These are phyloP conservation scores for Penicillium chermesinum DNA, from an alignment of 495 filamentous ascomycete genomes.

Conservation along the genomic window DNA sequence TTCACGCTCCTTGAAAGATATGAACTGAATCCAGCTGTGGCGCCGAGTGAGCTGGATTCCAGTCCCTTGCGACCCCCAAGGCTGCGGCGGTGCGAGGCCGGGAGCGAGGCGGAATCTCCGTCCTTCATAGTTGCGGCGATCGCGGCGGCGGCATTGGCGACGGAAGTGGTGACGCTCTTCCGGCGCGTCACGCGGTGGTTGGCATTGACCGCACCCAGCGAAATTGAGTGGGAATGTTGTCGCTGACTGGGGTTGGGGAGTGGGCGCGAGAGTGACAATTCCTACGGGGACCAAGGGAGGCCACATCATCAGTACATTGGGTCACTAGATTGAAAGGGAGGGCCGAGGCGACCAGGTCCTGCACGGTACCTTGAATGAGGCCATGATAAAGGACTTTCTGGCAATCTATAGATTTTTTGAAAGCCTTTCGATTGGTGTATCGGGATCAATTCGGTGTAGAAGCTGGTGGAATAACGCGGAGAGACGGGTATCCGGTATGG, in stretches of 20 bases:
- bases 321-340: background rate
- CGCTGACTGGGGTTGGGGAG: conserved; percentile 53
- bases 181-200: conserved; percentile 83
- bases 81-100: conserved; percentile 40
- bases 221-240: conserved; percentile 77
- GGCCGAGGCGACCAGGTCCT: background rate
- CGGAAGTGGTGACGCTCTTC: conserved; percentile 83
- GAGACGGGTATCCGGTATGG: conserved; percentile 7
- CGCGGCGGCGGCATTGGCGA: conserved; percentile 69
- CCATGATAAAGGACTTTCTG: conserved; percentile 36
- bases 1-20: conserved; percentile 46
- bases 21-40: conserved; percentile 32
- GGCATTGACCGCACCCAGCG: conserved; percentile 71
- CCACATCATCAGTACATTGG: conserved; percentile 16
- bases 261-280: conserved; percentile 44
- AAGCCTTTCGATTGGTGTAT: conserved; percentile 22
- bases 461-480: conserved; percentile 20
- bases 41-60: conserved; percentile 41
- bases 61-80: conserved; percentile 43
- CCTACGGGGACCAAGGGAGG: conserved; percentile 24
- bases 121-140: conserved; percentile 71
- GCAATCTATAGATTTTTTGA: conserved; percentile 28
- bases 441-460: conserved; percentile 24
- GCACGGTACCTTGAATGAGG: conserved; percentile 43
- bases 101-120: conserved; percentile 39